These are phyloP conservation scores for Diversispora epigaea DNA, from an alignment of 192 early-diverging fungal genomes.

Conservation along the genomic window DNA sequence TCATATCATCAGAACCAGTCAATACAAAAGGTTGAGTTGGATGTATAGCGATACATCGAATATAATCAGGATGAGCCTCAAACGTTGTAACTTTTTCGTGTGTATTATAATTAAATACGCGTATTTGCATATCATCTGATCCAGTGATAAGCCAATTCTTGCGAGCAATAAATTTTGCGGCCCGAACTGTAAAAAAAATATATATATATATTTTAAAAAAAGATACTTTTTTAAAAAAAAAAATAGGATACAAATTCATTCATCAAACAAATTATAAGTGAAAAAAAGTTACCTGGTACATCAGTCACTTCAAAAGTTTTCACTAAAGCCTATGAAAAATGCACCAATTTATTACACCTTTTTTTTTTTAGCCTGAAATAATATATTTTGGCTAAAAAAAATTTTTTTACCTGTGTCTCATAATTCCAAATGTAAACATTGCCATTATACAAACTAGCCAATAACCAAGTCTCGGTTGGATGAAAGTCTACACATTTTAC, in stretches of 20 bases:
- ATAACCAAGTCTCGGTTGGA: slow-evolving; percentile 97
- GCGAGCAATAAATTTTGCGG: slow-evolving; percentile 94
- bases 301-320: slow-evolving; percentile 98
- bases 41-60: slow-evolving; percentile 95
- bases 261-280: not conserved
- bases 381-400: not conserved
- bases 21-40: slow-evolving; percentile 92
- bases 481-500: slow-evolving; percentile 99
- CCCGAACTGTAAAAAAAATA: slow-evolving; percentile 69
- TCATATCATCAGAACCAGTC: slow-evolving; percentile 95
- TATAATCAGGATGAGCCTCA: slow-evolving; percentile 96
- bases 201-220: not conserved
- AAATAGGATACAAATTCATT: not conserved
- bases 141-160: slow-evolving; percentile 98
- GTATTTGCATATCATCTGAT: slow-evolving; percentile 95
- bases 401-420: slow-evolving; percentile 76
- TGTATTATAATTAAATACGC: slow-evolving; percentile 99
- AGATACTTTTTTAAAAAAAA: not conserved
- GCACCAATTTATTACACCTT: not conserved
- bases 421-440: slow-evolving; percentile 98
- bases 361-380: not conserved
- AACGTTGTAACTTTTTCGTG: slow-evolving; percentile 95
- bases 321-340: slow-evolving; percentile 67
- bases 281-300: slow-evolving; percentile 67
- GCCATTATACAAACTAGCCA: slow-evolving; percentile 95